Evolutionary conservation across 768 basidiomycete species (phyloP).

Genomic region (Albatrellus ellisii): DNA sequence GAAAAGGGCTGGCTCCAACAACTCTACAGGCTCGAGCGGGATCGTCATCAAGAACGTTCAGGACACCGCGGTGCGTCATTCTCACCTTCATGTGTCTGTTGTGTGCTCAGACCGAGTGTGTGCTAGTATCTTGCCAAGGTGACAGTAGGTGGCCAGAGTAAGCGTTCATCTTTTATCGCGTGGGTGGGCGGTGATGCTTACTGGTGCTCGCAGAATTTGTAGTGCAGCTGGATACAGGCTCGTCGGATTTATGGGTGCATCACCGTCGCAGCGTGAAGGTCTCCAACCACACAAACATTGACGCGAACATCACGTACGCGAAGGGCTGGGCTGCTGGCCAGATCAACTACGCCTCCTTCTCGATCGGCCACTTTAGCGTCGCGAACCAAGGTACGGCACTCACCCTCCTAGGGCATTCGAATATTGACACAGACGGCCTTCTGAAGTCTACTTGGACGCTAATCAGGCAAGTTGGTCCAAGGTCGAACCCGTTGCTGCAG

Average conservation of each 20-base stretch:
- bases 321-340: neutral
- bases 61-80: too few relatives aligned
- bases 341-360: neutral
- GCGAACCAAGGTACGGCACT: neutral
- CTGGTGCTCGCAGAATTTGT: neutral
- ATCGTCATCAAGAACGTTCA: too few relatives aligned
- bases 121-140: neutral
- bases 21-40: too few relatives aligned
- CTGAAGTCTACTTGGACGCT: neutral
- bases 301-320: neutral
- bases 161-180: neutral
- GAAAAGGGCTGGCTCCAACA: too few relatives aligned
- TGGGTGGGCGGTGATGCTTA: neutral
- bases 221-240: neutral
- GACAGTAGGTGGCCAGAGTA: neutral
- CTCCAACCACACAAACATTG: neutral
- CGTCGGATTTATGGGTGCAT: neutral
- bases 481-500: neutral
- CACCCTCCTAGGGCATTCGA: neutral
- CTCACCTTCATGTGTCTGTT: too few relatives aligned
- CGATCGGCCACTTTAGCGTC: neutral
- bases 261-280: neutral
- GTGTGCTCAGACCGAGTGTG: too few relatives aligned
- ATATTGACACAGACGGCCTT: neutral
- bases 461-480: neutral